Evolutionary conservation across 2,329 filamentous ascomycete species (phyloP).

Genomic region (Diaporthe humulicola): DNA sequence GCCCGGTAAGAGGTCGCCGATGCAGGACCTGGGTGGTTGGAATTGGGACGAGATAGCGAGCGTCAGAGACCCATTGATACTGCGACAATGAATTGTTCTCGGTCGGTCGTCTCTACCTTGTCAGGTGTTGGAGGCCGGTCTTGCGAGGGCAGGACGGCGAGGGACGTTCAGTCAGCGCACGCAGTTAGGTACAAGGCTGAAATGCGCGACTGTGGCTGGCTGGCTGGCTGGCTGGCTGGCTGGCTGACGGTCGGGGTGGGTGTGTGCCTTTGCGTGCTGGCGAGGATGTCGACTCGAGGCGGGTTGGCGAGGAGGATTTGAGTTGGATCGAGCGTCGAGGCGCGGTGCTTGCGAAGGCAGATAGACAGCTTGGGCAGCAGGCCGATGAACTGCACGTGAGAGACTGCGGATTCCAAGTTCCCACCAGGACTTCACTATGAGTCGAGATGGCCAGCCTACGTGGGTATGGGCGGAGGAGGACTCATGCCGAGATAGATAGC

Average conservation of each 20-base stretch:
- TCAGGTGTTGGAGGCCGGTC: background rate
- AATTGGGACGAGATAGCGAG: background rate
- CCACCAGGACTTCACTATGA: constrained; percentile 3
- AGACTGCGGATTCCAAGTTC: background rate
- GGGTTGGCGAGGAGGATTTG: background rate
- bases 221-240: background rate
- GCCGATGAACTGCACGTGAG: background rate
- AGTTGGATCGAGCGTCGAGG: background rate
- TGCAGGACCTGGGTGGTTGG: constrained; percentile 48
- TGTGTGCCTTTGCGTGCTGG: background rate
- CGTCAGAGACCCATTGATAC: constrained; percentile 24
- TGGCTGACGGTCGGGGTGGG: background rate
- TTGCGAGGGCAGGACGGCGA: background rate
- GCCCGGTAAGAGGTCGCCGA: constrained; percentile 50
- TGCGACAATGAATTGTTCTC: constrained; percentile 39
- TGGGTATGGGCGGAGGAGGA: background rate
- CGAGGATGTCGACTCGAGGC: background rate
- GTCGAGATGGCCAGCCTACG: background rate
- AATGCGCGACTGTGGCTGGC: background rate
- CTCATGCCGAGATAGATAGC: background rate
- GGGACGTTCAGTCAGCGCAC: background rate
- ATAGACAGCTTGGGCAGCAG: background rate
- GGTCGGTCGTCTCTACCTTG: background rate
- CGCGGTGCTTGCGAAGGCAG: background rate
- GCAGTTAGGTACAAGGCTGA: background rate